A percentile compares a stretch with the other conserved stretches of the same genome.
These are phyloP conservation scores for Alternaria tenuissima DNA, from an alignment of 2,329 filamentous ascomycete genomes.

Conservation along the genomic window DNA sequence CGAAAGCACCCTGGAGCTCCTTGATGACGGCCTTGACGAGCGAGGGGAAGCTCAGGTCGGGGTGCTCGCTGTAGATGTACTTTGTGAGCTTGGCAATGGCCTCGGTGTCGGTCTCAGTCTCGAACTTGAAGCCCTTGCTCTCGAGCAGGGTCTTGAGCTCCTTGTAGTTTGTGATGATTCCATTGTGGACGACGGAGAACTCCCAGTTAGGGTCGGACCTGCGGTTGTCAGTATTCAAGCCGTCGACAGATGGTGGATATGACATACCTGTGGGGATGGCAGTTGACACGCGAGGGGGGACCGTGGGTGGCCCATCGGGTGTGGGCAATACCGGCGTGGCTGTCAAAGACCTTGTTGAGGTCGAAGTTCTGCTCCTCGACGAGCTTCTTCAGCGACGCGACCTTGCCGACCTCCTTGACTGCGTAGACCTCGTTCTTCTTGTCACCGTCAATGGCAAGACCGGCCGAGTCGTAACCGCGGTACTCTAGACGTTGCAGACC, in stretches of 20 bases:
- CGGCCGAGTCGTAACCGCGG: conserved; percentile 97
- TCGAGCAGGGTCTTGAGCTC: conserved; percentile 93
- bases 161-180: conserved; percentile 99
- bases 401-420: conserved; percentile 99
- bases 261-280: conserved; percentile 93
- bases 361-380: conserved; percentile 85
- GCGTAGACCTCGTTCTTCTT: conserved; percentile 98
- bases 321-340: conserved; percentile 98
- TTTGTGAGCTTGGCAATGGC: conserved; percentile 99
- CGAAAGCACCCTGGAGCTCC: conserved; percentile 97
- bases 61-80: conserved; percentile 96
- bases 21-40: conserved; percentile 97
- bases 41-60: conserved; percentile 93
- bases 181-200: conserved; percentile 98
- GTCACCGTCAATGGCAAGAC: conserved; percentile 94
- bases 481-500: conserved; percentile 96
- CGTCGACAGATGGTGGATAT: not conserved
- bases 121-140: conserved; percentile 96
- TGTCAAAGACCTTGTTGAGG: conserved; percentile 92
- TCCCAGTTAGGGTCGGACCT: conserved; percentile 96
- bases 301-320: conserved; percentile 99
- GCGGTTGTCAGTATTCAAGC: conserved; percentile 27
- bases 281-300: conserved; percentile 90
- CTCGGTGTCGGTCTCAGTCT: conserved; percentile 99
- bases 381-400: conserved; percentile 92